Evolutionary conservation across 1,139 yeast genomes (phyloP).

Genomic region (Blastobotrys indianensis): DNA sequence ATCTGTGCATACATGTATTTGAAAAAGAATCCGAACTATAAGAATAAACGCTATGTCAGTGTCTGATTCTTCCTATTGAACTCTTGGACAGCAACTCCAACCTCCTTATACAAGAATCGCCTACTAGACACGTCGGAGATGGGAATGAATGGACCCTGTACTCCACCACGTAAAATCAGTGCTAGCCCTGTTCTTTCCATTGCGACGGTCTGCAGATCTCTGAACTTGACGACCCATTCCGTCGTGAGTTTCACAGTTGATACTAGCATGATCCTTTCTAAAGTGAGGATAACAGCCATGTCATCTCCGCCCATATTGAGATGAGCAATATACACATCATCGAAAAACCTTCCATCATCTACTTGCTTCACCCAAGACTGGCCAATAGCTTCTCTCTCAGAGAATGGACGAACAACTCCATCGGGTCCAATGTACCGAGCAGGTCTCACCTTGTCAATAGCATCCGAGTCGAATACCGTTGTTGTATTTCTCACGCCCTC

Average conservation of each 20-base stretch:
- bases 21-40: neutral
- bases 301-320: conserved; percentile 62
- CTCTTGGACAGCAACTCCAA: conserved; percentile 75
- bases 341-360: conserved; percentile 69
- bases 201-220: conserved; percentile 59
- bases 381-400: conserved; percentile 87
- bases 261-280: conserved; percentile 61
- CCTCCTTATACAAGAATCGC: conserved; percentile 61
- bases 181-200: conserved; percentile 77
- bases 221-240: conserved; percentile 62
- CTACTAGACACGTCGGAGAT: conserved; percentile 63
- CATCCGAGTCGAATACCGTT: conserved; percentile 78
- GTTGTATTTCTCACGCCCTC: conserved; percentile 94
- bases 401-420: conserved; percentile 65
- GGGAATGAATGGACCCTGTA: conserved; percentile 73
- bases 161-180: conserved; percentile 53
- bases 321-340: conserved; percentile 81
- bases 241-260: conserved; percentile 55
- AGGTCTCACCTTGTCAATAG: conserved; percentile 71
- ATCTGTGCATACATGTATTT: neutral
- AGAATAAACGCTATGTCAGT: conserved; percentile 14
- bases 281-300: conserved; percentile 69
- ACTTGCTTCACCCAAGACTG: conserved; percentile 84
- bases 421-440: conserved; percentile 72
- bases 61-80: conserved; percentile 45